Evolutionary conservation across 1,139 yeast genomes (phyloP).

Genomic region (Pichia terricola): DNA sequence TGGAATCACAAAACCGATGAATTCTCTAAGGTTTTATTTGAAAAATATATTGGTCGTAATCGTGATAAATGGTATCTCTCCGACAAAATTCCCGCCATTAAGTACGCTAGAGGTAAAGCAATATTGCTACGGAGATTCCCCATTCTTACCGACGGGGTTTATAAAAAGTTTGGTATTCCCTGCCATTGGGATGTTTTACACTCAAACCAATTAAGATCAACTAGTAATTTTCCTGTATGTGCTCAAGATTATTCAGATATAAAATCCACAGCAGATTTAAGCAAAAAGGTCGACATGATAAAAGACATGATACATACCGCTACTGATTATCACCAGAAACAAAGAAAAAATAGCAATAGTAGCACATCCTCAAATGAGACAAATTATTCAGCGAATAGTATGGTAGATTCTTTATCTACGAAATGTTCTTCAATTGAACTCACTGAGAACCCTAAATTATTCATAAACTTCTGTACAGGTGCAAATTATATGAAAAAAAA

Average conservation of each 20-base stretch:
- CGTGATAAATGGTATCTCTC: slow-evolving; percentile 55
- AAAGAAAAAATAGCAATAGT: background rate
- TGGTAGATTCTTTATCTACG: slow-evolving; percentile 35
- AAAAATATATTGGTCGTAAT: slow-evolving; percentile 41
- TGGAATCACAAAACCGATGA: slow-evolving; percentile 60
- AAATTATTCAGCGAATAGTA: background rate
- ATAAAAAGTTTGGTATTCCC: slow-evolving; percentile 49
- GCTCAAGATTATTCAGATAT: slow-evolving; percentile 76
- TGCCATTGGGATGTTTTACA: slow-evolving; percentile 52
- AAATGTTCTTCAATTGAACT: slow-evolving; percentile 44
- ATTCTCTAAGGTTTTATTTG: slow-evolving; percentile 58
- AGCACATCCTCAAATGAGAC: background rate
- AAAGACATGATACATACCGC: slow-evolving; percentile 50
- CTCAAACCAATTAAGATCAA: slow-evolving; percentile 57
- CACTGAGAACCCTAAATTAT: slow-evolving; percentile 37
- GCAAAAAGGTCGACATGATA: slow-evolving; percentile 50
- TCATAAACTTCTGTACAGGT: slow-evolving; percentile 66
- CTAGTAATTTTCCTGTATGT: slow-evolving; percentile 38
- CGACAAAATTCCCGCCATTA: slow-evolving; percentile 45
- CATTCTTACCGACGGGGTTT: slow-evolving; percentile 35
- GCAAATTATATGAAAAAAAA: slow-evolving; percentile 61
- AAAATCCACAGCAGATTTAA: slow-evolving; percentile 40
- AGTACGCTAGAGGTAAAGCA: slow-evolving; percentile 60
- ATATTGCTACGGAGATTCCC: slow-evolving; percentile 66
- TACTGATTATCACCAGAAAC: slow-evolving; percentile 10